Conservation (phyloP, 2,329 filamentous ascomycete species). For the Elsinoe perseae region DNA sequence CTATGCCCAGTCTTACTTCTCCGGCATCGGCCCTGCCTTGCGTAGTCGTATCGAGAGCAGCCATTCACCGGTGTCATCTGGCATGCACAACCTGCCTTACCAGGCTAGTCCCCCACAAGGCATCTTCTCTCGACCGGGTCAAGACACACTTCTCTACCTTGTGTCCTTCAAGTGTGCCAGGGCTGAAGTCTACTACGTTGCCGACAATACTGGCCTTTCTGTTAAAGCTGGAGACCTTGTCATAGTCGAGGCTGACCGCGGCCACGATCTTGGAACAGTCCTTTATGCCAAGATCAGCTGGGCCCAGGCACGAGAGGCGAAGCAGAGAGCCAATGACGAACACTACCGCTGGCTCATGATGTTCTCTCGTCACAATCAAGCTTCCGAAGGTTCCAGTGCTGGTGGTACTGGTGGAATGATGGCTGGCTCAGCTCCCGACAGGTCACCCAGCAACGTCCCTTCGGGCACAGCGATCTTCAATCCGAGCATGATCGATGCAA, state of each 20-base stretch:
- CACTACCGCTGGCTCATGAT: conserved; percentile 99
- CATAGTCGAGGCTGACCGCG: conserved; percentile 94
- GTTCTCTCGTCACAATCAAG: conserved; percentile 55
- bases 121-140: conserved; percentile 40
- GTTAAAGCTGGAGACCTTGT: conserved; percentile 89
- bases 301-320: conserved; percentile 77
- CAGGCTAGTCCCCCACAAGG: conserved; percentile 22
- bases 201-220: conserved; percentile 85
- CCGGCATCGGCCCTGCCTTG: conserved; percentile 17
- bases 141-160: conserved; percentile 63
- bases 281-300: conserved; percentile 81
- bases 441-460: neutral
- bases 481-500: conserved; percentile 13
- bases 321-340: conserved; percentile 86
- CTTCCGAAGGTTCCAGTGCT: conserved; percentile 21
- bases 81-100: conserved; percentile 23
- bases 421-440: conserved; percentile 50
- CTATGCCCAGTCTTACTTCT: conserved; percentile 21
- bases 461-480: conserved; percentile 7
- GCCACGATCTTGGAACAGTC: conserved; percentile 90
- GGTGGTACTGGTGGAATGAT: conserved; percentile 31
- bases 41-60: conserved; percentile 19
- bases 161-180: conserved; percentile 95
- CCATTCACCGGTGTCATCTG: conserved; percentile 22
- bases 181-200: conserved; percentile 93